phyloP scores from a whole-genome alignment of 805 yeast genomes.

The Candida michaelii region DNA sequence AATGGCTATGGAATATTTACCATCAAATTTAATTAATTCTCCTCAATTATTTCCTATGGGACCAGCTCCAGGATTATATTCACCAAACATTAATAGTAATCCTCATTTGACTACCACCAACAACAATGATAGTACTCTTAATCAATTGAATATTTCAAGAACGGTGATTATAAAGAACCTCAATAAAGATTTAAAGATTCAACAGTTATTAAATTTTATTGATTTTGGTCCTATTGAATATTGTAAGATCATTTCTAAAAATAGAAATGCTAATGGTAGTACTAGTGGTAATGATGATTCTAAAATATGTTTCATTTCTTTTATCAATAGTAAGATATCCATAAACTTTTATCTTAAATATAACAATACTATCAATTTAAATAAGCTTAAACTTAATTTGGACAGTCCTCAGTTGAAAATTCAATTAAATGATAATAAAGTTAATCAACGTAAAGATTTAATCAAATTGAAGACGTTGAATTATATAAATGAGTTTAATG shows the following conservation, averaged over 20 bases:
- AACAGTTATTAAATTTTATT: constrained; percentile 43
- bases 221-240: constrained; percentile 65
- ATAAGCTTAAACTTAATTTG: constrained; percentile 23
- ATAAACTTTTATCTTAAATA: constrained; percentile 34
- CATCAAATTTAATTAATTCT: constrained; percentile 12
- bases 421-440: constrained; percentile 25
- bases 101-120: constrained; percentile 10
- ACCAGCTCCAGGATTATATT: not conserved
- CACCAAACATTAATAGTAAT: not conserved
- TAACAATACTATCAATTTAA: constrained; percentile 26
- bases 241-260: constrained; percentile 40
- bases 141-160: constrained; percentile 37
- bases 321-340: constrained; percentile 34
- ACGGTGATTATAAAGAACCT: constrained; percentile 36
- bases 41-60: constrained; percentile 2
- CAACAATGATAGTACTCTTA: constrained; percentile 22
- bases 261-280: constrained; percentile 3
- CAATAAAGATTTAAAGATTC: constrained; percentile 22
- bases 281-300: not conserved
- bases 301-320: constrained; percentile 36
- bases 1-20: constrained; percentile 12
- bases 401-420: constrained; percentile 30
- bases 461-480: constrained; percentile 42
- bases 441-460: constrained; percentile 25
- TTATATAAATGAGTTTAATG: constrained; percentile 38